These are phyloP conservation scores for Allium fistulosum DNA, from an alignment of 106 monocot species.

Conservation along the genomic window DNA sequence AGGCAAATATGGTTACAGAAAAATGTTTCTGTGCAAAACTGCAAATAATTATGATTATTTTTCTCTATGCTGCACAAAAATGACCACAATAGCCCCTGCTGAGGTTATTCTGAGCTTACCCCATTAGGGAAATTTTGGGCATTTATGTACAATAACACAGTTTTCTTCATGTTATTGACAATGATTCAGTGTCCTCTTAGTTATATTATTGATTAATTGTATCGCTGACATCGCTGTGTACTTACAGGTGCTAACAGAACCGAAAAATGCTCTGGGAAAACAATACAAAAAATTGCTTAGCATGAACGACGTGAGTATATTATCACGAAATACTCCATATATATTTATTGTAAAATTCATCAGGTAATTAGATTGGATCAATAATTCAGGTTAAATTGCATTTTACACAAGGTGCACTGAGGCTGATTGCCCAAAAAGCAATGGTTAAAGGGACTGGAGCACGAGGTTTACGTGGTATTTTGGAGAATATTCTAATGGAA, in stretches of 20 bases:
- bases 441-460: constrained; percentile 83
- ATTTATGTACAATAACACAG: neutral
- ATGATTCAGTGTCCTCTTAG: too few relatives aligned
- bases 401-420: constrained; percentile 72
- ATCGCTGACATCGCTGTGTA: neutral
- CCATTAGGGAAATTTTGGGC: neutral
- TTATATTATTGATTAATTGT: neutral
- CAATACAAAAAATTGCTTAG: constrained; percentile 88
- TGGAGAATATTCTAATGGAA: constrained; percentile 78
- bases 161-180: constrained; percentile 3
- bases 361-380: constrained; percentile 1
- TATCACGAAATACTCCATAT: neutral
- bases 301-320: constrained; percentile 75
- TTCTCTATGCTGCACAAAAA: neutral
- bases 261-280: constrained; percentile 94
- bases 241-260: constrained; percentile 79
- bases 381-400: constrained; percentile 78
- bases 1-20: neutral
- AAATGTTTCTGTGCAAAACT: neutral
- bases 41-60: neutral
- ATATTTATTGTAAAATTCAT: neutral
- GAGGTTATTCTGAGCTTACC: neutral
- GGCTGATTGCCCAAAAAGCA: constrained; percentile 82
- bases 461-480: constrained; percentile 78
- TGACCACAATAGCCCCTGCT: neutral